Conservation (phyloP, 2,329 filamentous ascomycete genomes). For the Herpomyces periplanetae region DNA sequence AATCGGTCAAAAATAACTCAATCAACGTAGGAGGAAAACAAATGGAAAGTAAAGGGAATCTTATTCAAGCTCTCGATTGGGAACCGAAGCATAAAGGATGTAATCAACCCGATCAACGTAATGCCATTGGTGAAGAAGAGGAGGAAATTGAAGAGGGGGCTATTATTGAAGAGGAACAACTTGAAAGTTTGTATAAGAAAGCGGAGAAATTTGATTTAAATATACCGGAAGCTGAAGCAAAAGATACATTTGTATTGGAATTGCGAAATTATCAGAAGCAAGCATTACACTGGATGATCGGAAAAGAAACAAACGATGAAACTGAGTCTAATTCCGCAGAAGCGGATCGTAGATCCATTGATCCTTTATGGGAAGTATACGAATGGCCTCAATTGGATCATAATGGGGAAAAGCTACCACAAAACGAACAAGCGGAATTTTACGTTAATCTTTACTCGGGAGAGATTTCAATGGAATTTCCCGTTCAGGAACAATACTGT, state of each 20-base stretch:
- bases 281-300: slow-evolving; percentile 77
- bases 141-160: slow-evolving; percentile 40
- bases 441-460: slow-evolving; percentile 94
- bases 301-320: slow-evolving; percentile 48
- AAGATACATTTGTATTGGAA: slow-evolving; percentile 37
- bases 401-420: slow-evolving; percentile 32
- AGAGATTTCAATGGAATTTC: slow-evolving; percentile 63
- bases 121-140: too few species aligned
- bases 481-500: slow-evolving; percentile 70
- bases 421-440: slow-evolving; percentile 27
- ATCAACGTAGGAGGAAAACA: too few species aligned
- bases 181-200: slow-evolving; percentile 73
- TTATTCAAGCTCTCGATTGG: too few species aligned
- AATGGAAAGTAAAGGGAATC: too few species aligned
- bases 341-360: too few species aligned
- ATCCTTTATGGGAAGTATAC: slow-evolving; percentile 91
- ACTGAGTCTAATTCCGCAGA: slow-evolving; percentile 20
- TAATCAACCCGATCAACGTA: too few species aligned
- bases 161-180: slow-evolving; percentile 73
- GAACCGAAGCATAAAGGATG: too few species aligned
- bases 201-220: slow-evolving; percentile 86
- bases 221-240: slow-evolving; percentile 51
- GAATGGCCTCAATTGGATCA: slow-evolving; percentile 53
- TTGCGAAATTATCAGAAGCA: slow-evolving; percentile 82
- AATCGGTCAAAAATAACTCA: slow-evolving; percentile 33